Evolutionary conservation across 306 rosid genomes (phyloP).

Genomic region (Carpinus fangiana): DNA sequence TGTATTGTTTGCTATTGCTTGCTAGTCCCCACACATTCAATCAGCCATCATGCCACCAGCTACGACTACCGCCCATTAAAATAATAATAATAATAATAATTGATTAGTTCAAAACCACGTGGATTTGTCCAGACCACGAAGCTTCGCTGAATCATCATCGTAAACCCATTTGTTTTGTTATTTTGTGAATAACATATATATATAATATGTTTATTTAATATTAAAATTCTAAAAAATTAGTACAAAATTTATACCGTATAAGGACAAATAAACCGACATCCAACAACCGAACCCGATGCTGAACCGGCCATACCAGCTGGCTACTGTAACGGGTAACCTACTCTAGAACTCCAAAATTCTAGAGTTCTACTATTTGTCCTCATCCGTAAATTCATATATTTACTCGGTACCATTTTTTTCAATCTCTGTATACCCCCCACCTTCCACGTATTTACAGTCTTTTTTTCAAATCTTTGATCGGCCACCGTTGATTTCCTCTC

Average conservation of each 20-base stretch:
- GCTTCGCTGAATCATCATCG: too few relatives aligned
- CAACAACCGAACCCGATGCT: constrained; percentile 22
- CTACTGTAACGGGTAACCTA: background rate
- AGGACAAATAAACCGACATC: background rate
- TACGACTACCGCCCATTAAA: too few relatives aligned
- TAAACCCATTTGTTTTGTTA: too few relatives aligned
- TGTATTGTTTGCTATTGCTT: too few relatives aligned
- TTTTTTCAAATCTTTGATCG: background rate
- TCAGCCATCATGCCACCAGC: too few relatives aligned
- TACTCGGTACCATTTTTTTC: background rate
- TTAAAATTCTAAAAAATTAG: background rate
- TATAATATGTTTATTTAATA: background rate
- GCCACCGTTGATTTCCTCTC: background rate
- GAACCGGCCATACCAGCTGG: background rate
- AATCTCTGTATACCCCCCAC: background rate
- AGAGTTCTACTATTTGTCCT: background rate
- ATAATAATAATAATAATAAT: too few relatives aligned
- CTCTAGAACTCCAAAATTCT: background rate
- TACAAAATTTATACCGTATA: background rate
- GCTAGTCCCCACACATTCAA: too few relatives aligned
- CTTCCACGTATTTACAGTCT: constrained; percentile 28
- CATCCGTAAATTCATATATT: background rate
- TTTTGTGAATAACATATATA: background rate
- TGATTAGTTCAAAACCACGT: too few relatives aligned
- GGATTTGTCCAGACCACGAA: background rate